A percentile compares a stretch with the other conserved stretches of the same genome.
Evolutionary conservation across 805 yeast species (phyloP).

Genomic region (Lachancea lanzarotensis): DNA sequence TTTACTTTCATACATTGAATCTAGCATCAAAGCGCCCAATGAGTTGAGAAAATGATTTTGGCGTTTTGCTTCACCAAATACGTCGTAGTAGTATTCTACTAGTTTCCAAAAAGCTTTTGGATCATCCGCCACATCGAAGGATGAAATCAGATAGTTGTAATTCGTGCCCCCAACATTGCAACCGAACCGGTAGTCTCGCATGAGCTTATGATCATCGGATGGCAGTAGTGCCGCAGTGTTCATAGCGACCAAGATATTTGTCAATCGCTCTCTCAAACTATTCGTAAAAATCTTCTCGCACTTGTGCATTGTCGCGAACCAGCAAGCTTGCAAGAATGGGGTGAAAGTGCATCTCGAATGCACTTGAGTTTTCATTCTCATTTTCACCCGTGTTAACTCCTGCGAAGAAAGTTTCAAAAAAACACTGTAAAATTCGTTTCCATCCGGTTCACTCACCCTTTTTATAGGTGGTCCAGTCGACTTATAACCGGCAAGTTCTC

Average conservation of each 20-base stretch:
- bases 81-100: constrained; percentile 16
- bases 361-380: constrained; percentile 8
- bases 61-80: constrained; percentile 10
- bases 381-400: constrained; percentile 12
- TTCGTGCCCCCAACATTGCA: constrained; percentile 24
- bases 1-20: constrained; percentile 11
- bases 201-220: constrained; percentile 8
- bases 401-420: constrained; percentile 11
- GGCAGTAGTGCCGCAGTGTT: constrained; percentile 18
- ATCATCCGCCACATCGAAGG: constrained; percentile 12
- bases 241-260: constrained; percentile 18
- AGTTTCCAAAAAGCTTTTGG: constrained; percentile 17
- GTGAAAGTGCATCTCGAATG: constrained; percentile 19
- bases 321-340: constrained; percentile 23
- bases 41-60: constrained; percentile 17
- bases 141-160: constrained; percentile 20
- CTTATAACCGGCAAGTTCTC: constrained; percentile 13
- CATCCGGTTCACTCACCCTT: constrained; percentile 1
- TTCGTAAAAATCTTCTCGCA: constrained; percentile 15
- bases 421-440: constrained; percentile 12
- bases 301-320: constrained; percentile 16
- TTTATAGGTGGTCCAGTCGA: constrained; percentile 10
- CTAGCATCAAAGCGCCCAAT: constrained; percentile 21
- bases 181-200: constrained; percentile 20
- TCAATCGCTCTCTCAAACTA: constrained; percentile 16